Percentiles rank a stretch among this genome's conserved stretches.
phyloP scores from a whole-genome alignment of 169 alveolate species.

The Theileria equi region DNA sequence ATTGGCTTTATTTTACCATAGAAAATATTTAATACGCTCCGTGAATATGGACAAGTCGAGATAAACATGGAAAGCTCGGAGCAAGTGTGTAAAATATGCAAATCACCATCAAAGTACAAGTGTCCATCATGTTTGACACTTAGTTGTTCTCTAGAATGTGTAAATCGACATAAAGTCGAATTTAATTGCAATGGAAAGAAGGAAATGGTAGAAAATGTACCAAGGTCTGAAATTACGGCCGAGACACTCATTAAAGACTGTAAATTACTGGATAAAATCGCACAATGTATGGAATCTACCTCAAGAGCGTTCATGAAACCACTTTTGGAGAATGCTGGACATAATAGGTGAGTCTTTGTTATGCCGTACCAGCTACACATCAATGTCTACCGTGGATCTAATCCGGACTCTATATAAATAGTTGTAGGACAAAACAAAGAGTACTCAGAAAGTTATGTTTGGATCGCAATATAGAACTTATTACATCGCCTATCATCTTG shows the following conservation, averaged over 20 bases:
- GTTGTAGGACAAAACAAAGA: constrained; percentile 7
- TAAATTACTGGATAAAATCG: constrained; percentile 21
- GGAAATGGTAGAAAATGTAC: constrained; percentile 10
- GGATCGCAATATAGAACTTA: constrained; percentile 22
- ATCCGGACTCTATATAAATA: neutral
- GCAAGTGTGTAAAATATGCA: constrained; percentile 27
- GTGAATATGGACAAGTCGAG: no score
- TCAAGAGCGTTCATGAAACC: constrained; percentile 46
- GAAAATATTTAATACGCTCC: no score
- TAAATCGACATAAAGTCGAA: constrained; percentile 12
- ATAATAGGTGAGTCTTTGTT: neutral
- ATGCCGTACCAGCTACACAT: neutral
- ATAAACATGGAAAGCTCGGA: no score
- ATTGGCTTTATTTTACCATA: no score
- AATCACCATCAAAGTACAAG: constrained; percentile 27
- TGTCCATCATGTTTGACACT: constrained; percentile 48
- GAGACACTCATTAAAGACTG: constrained; percentile 28
- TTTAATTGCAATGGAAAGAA: constrained; percentile 11
- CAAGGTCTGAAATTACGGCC: constrained; percentile 23
- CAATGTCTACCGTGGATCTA: neutral
- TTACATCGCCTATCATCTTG: constrained; percentile 26
- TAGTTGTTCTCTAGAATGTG: constrained; percentile 43
- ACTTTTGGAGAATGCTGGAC: constrained; percentile 5
- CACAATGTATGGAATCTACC: constrained; percentile 47
- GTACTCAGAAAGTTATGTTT: constrained; percentile 46